A percentile compares a stretch with the other conserved stretches of the same genome.
Conservation (phyloP, 306 rosid species). For the Castanea sativa region DNA sequence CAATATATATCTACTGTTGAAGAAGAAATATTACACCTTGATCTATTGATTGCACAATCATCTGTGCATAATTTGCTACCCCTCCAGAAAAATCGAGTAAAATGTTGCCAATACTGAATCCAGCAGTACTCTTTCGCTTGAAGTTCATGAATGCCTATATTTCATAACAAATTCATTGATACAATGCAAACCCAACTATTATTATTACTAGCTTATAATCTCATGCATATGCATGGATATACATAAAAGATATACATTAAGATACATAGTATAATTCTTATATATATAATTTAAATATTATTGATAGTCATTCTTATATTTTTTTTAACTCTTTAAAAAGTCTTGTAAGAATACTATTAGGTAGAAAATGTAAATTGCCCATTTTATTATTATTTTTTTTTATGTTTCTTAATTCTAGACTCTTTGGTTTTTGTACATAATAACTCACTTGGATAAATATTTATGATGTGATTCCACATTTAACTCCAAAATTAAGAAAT, state of each 20-base stretch:
- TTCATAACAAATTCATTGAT: background rate
- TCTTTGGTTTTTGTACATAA: too few relatives aligned
- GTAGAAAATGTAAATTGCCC: too few relatives aligned
- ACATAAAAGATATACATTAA: too few relatives aligned
- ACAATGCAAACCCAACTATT: background rate
- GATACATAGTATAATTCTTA: too few relatives aligned
- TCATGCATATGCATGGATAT: fast-evolving
- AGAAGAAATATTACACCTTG: slow-evolving; percentile 50
- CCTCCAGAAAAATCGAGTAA: slow-evolving; percentile 68
- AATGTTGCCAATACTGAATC: slow-evolving; percentile 70
- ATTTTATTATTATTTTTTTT: too few relatives aligned
- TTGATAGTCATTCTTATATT: too few relatives aligned
- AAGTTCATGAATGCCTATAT: slow-evolving; percentile 66
- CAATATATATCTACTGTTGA: background rate
- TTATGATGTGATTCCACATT: too few relatives aligned
- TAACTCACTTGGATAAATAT: too few relatives aligned
- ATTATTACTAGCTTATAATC: background rate
- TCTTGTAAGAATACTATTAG: too few relatives aligned
- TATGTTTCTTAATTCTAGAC: fast-evolving
- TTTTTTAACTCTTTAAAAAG: too few relatives aligned
- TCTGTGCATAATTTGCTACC: slow-evolving; percentile 54
- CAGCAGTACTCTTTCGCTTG: slow-evolving; percentile 57
- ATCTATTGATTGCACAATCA: slow-evolving; percentile 75
- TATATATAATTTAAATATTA: too few relatives aligned
- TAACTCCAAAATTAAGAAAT: too few relatives aligned